Evolutionary conservation across 257 asterid species (phyloP), one percentile per base, ranked within the genome.

Genomic region (Coffea canephora): DNA sequence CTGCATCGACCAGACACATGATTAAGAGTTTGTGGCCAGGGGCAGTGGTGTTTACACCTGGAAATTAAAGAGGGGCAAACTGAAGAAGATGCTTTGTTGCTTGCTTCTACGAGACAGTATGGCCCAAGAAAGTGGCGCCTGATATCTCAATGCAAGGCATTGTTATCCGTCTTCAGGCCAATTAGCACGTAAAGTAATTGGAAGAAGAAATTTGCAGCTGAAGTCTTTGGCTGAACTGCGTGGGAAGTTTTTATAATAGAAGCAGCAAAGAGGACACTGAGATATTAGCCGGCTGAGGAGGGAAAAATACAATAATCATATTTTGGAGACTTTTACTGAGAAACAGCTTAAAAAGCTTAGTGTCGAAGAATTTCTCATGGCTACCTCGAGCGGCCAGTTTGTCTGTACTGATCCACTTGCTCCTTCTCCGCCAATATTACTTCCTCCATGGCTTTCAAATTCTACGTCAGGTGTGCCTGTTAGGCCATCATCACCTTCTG

Each of bases 121-220:
- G 97, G 97, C 15, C 89, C 94, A 0, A 75, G 89, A 69, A 96
- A 91, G 50, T 89, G 92, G 94, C 92, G 91, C 82, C 92, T 91
- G 25, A 91, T 88, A 8, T 83, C 93, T 0, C 87, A 88, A 39
- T 39, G 43, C 43, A 39, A 67, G 88, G 92, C 69, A 89, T 91
- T 0, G 93, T 94, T 34, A 90, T 94, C 77, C 84, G 70, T 43
- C 84, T 92, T n/a, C 87, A 84, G 48, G 83, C 87, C 7, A 83
- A 31, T 31, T 31, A 86, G 55, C 82, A 81, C 79, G 95, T 97
- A 27, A 94, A 91, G 5, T 87, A 92, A 92, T 78, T 88, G 97
- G 97, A 92, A 89, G 97, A 92, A 90, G 83, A 90, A 89, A 52
- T 89, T 91, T 65, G 94, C 98, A 0, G 90, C 94, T 80, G 90